Conservation (phyloP, 177 flowering plant genomes). For the Vitis hybrid region DNA sequence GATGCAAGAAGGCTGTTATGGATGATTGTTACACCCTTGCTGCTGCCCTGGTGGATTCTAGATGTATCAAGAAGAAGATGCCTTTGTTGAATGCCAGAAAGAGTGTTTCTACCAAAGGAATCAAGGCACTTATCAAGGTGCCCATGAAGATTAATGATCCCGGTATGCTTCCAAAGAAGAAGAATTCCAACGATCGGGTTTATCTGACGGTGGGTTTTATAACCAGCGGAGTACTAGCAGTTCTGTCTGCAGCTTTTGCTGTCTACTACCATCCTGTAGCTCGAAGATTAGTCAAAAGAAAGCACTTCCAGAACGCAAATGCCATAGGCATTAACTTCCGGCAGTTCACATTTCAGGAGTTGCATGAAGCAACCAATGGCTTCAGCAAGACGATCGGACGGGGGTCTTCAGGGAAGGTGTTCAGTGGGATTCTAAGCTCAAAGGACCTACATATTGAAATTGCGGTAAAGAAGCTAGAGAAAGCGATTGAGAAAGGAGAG, state of each 20-base stretch:
- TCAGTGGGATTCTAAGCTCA: constrained; percentile 4
- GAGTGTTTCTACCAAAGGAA: constrained; percentile 10
- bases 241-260: constrained; percentile 3
- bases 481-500: constrained; percentile 8
- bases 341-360: constrained; percentile 13
- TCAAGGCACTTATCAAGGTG: constrained; percentile 26
- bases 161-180: not conserved
- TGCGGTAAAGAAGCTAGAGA: constrained; percentile 18
- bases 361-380: constrained; percentile 17
- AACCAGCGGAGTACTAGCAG: not conserved
- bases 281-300: constrained; percentile 2
- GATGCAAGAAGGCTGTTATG: constrained; percentile 22
- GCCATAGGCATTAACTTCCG: constrained; percentile 13
- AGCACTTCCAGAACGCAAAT: not conserved
- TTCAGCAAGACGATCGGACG: constrained; percentile 10
- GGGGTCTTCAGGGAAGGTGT: constrained; percentile 21
- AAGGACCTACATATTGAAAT: constrained; percentile 9
- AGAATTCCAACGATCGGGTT: not conserved
- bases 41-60: constrained; percentile 12
- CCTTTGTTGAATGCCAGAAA: constrained; percentile 25
- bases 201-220: constrained; percentile 12
- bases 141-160: constrained; percentile 1
- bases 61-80: constrained; percentile 24
- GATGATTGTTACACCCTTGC: constrained; percentile 26
- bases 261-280: constrained; percentile 11